These are phyloP conservation scores for Durusdinium trenchii DNA, from an alignment of 73 alveolate genomes.

Conservation along the genomic window DNA sequence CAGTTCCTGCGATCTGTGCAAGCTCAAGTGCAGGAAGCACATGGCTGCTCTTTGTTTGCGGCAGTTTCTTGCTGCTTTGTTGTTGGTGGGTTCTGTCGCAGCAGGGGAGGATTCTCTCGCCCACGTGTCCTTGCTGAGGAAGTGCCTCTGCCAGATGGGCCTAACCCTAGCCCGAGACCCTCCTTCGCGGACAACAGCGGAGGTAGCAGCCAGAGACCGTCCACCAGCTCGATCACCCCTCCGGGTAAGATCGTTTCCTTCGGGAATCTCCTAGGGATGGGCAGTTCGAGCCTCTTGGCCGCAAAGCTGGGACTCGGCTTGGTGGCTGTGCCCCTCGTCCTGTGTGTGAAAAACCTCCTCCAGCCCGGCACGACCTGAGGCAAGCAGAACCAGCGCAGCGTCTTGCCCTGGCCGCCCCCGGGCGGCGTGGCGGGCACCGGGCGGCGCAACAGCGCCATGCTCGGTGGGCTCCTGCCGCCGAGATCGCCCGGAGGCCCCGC, in stretches of 20 bases:
- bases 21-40: no score
- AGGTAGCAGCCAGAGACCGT: not conserved
- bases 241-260: conserved; percentile 16
- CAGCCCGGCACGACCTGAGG: not conserved
- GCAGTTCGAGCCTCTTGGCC: conserved; percentile 44
- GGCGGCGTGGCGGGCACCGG: conserved; percentile 49
- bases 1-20: no score
- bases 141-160: no score
- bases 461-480: conserved; percentile 37
- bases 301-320: no score
- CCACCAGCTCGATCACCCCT: not conserved
- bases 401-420: conserved; percentile 67
- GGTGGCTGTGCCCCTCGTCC: not conserved
- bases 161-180: no score
- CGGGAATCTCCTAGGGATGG: not conserved
- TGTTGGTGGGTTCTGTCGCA: no score
- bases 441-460: conserved; percentile 79
- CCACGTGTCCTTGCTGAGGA: no score
- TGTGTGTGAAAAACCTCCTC: not conserved
- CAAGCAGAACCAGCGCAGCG: conserved; percentile 13
- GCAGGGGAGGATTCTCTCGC: no score
- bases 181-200: not conserved
- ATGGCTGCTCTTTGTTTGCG: no score
- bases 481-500: not conserved
- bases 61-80: no score